Evolutionary conservation across 1,284 basidiomycete genomes (phyloP).

Genomic region (Marasmius oreades): DNA sequence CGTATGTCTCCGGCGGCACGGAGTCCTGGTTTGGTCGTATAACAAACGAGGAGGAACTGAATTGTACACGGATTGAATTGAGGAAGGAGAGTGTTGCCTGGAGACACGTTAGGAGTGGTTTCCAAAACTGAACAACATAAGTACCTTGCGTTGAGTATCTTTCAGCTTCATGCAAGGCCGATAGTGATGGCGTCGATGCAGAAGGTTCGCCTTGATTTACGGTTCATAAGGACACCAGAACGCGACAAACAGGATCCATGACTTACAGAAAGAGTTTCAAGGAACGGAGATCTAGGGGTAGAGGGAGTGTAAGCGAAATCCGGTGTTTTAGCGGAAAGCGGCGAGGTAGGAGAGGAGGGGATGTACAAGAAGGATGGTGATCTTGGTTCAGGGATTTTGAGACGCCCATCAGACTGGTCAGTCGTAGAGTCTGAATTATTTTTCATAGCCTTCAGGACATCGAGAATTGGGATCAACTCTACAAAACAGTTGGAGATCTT

Average conservation of each 20-base stretch:
- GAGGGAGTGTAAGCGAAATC: background rate
- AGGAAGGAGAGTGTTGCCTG: slow-evolving; percentile 40
- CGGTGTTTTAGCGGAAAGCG: slow-evolving; percentile 4
- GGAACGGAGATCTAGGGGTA: slow-evolving; percentile 21
- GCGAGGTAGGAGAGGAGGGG: slow-evolving; percentile 3
- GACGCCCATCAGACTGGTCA: background rate
- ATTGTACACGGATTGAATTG: slow-evolving; percentile 27
- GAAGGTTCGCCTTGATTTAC: slow-evolving; percentile 31
- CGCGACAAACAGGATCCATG: slow-evolving; percentile 3
- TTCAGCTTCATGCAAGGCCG: slow-evolving; percentile 33
- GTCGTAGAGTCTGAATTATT: background rate
- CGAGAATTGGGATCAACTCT: slow-evolving; percentile 41
- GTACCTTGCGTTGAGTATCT: slow-evolving; percentile 33
- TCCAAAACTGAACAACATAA: background rate
- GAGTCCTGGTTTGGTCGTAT: slow-evolving; percentile 24
- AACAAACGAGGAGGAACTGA: slow-evolving; percentile 34
- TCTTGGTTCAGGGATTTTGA: background rate
- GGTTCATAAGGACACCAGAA: background rate
- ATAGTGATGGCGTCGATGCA: slow-evolving; percentile 29
- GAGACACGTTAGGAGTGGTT: slow-evolving; percentile 10
- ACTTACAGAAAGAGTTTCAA: slow-evolving; percentile 46
- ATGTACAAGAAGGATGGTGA: background rate
- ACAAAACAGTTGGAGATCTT: slow-evolving; percentile 44
- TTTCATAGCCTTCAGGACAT: background rate
- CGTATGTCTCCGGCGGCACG: slow-evolving; percentile 31